These are phyloP conservation scores for Batrachochytrium dendrobatidis DNA, from an alignment of 371 early-diverging fungal species.

Conservation along the genomic window DNA sequence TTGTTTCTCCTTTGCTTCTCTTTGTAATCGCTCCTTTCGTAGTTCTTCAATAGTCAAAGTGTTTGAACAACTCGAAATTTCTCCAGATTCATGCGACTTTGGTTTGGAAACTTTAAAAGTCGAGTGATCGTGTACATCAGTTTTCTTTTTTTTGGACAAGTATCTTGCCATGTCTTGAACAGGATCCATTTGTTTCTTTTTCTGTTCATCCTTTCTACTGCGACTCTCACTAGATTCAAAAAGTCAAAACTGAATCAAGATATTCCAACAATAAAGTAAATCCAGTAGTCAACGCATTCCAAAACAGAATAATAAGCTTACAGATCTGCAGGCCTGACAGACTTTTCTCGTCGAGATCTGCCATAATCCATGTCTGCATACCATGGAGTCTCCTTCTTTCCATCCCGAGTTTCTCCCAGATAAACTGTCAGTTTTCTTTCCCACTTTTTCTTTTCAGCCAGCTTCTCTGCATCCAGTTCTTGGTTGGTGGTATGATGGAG, in stretches of 20 bases:
- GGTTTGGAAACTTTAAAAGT: neutral
- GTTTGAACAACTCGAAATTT: slow-evolving; percentile 6
- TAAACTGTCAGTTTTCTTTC: slow-evolving; percentile 56
- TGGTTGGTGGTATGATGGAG: too few relatives aligned
- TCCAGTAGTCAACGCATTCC: too few relatives aligned
- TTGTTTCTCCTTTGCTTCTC: slow-evolving; percentile 21
- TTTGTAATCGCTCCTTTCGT: slow-evolving; percentile 20
- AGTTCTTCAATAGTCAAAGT: slow-evolving; percentile 18
- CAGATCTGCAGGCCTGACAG: slow-evolving; percentile 1
- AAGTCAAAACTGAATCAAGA: too few relatives aligned
- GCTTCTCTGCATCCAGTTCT: neutral
- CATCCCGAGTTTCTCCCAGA: slow-evolving; percentile 32
- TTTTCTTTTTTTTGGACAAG: neutral
- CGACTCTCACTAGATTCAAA: slow-evolving; percentile 7
- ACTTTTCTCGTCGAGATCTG: neutral
- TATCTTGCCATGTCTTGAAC: neutral
- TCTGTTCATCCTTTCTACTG: slow-evolving; percentile 7
- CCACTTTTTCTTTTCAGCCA: neutral
- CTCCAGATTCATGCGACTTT: neutral
- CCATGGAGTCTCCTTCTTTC: slow-evolving; percentile 22
- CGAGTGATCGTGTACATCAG: neutral
- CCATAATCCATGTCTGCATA: slow-evolving; percentile 16
- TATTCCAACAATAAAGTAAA: too few relatives aligned
- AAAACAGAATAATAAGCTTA: too few relatives aligned
- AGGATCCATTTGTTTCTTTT: slow-evolving; percentile 12